These are phyloP conservation scores for Phoma herbarum DNA, from an alignment of 2,329 filamentous ascomycete genomes.

Conservation along the genomic window DNA sequence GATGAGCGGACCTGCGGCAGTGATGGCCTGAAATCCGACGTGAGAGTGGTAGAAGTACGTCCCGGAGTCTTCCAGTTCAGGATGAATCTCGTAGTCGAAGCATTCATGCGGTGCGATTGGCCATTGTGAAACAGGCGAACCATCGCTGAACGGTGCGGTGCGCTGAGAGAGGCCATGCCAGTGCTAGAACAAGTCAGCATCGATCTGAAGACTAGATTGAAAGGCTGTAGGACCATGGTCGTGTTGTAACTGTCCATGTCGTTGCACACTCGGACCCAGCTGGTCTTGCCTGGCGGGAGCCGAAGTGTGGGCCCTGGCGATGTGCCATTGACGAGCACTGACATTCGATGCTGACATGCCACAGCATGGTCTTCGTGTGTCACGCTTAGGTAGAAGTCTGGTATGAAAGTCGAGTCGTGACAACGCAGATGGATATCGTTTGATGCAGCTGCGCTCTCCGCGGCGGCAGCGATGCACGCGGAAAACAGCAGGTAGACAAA, in stretches of 20 bases:
- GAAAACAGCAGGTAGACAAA: neutral
- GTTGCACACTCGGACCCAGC: conserved; percentile 69
- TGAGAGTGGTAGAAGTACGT: conserved; percentile 76
- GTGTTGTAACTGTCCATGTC: conserved; percentile 62
- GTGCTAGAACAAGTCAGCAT: conserved; percentile 56
- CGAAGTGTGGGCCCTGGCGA: conserved; percentile 61
- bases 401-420: conserved; percentile 44
- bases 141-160: conserved; percentile 70
- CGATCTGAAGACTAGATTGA: neutral
- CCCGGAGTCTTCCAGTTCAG: conserved; percentile 63
- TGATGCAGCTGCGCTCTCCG: neutral
- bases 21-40: conserved; percentile 68
- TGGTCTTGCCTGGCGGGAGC: conserved; percentile 57
- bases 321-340: conserved; percentile 62
- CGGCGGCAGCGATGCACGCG: neutral
- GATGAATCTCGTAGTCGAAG: conserved; percentile 72
- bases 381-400: conserved; percentile 59
- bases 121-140: conserved; percentile 71
- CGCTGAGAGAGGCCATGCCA: conserved; percentile 72
- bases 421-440: conserved; percentile 4
- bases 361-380: conserved; percentile 55
- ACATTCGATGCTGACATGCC: conserved; percentile 58
- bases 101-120: conserved; percentile 68
- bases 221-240: conserved; percentile 60
- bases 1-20: conserved; percentile 66